A percentile compares a stretch with the other conserved stretches of the same genome.
Evolutionary conservation across 192 early-diverging fungal species (phyloP).

Genomic region (Backusella westeae): DNA sequence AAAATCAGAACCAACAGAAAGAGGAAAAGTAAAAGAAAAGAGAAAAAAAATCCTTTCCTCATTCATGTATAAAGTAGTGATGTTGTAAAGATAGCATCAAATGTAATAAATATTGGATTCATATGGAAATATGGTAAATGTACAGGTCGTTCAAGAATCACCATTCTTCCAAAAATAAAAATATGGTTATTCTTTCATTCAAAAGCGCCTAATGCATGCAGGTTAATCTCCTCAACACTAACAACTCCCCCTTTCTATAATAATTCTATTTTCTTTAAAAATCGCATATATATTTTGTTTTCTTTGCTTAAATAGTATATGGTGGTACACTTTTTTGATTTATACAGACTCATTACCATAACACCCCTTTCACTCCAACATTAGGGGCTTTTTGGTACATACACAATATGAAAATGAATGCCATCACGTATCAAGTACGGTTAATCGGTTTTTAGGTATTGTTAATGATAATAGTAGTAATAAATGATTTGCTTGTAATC

Average conservation of each 20-base stretch:
- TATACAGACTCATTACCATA: too few species aligned
- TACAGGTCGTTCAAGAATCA: not conserved
- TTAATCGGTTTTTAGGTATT: not conserved
- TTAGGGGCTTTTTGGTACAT: not conserved
- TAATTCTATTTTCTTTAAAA: too few species aligned
- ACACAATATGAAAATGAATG: not conserved
- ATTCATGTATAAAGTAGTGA: not conserved
- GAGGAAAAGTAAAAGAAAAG: not conserved
- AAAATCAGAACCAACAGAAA: not conserved
- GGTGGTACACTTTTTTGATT: too few species aligned
- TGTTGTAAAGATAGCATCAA: not conserved
- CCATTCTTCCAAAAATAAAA: not conserved
- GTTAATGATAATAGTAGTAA: not conserved
- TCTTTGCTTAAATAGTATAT: too few species aligned
- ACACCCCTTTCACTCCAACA: not conserved
- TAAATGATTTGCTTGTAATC: not conserved
- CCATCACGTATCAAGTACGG: not conserved
- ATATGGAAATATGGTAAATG: not conserved
- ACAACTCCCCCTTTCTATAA: too few species aligned
- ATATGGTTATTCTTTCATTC: not conserved
- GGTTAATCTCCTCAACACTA: not conserved
- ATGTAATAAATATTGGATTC: not conserved
- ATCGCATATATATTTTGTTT: too few species aligned
- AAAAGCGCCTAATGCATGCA: not conserved
- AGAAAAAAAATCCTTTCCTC: not conserved